Base-by-base conservation (phyloP, 140 eudicot genomes). In the Artemisia princeps region DNA sequence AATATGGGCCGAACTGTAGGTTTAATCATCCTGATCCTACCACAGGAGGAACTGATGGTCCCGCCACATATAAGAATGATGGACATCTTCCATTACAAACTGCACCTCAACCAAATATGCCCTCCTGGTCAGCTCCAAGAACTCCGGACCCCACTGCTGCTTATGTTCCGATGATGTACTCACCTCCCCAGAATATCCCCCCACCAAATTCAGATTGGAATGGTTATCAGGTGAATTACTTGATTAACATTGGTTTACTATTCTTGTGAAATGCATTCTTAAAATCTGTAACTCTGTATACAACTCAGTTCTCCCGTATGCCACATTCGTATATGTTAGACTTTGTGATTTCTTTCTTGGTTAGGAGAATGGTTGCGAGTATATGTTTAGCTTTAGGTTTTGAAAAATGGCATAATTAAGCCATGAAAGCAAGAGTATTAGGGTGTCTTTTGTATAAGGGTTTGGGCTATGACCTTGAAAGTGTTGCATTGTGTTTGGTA, bases 21-120 rank as follows among this genome's bases (percentile, higher is more conserved):
- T 92, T 85, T 84, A 78, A 92, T 77, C 98, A 92, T 79, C 98
- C 98, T 46, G 96, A 92, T 61, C 98, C 96, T 24, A 79, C 82
- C 49, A 60, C 89, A 2, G 79, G 62, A 65, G 88, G 84, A 64
- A 12, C 23, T 28, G 49, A 60, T 56, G 23, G 85, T 54, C 68
- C 79, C 16, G 3, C 83, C 28, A 67, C 72, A 46, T 84, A 73
- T 69, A 84, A 83, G 69, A 88, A 81, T 68, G 87, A 81, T 54
- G 84, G 78, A 65, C 70, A 76, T 54, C 60, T 69, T 67, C 77
- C 76, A 20, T 64, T 76, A 55, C 82, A 73, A 55, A 65, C 67
- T 67, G 62, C 72, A 30, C 16, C 84, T 49, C 83, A 85, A 68
- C 68, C 86, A 61, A 55, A 81, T 72, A 56, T 68, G 57, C 48